phyloP scores from a whole-genome alignment of 805 yeast species.

The Metschnikowia baotianmanensis region DNA sequence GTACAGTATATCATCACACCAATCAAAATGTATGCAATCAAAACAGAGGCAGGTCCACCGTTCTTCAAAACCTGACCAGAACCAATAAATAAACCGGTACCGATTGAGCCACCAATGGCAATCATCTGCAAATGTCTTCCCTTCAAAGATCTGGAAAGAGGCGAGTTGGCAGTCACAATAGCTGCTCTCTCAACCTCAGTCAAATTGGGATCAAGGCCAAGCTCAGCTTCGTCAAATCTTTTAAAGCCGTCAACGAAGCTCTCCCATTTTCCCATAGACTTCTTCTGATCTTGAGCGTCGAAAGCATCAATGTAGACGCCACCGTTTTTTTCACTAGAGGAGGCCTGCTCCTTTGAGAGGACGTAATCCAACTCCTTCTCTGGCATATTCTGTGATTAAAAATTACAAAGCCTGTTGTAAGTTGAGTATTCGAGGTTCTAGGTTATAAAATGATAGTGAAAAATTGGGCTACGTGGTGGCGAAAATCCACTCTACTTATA shows the following conservation, averaged over 20 bases:
- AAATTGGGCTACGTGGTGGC: too few relatives aligned
- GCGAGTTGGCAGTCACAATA: constrained; percentile 52
- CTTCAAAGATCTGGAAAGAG: constrained; percentile 53
- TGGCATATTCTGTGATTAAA: constrained; percentile 27
- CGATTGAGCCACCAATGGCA: constrained; percentile 66
- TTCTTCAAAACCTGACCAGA: constrained; percentile 52
- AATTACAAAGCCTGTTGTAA: too few relatives aligned
- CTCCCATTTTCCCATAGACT: constrained; percentile 18
- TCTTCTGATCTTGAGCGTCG: constrained; percentile 20
- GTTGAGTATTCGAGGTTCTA: too few relatives aligned
- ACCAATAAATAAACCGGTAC: constrained; percentile 69
- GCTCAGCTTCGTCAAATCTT: constrained; percentile 31
- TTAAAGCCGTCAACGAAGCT: constrained; percentile 32
- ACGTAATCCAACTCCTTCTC: constrained; percentile 42
- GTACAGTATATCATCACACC: constrained; percentile 59
- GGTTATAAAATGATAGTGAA: too few relatives aligned
- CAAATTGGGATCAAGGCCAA: constrained; percentile 42
- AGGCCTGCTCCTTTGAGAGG: constrained; percentile 35
- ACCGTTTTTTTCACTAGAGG: constrained; percentile 33
- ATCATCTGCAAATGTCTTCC: constrained; percentile 64
- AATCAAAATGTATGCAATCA: constrained; percentile 56
- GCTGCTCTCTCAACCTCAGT: constrained; percentile 47
- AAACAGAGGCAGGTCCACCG: constrained; percentile 63
- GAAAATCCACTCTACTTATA: not conserved
- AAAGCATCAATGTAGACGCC: constrained; percentile 37